Percentiles rank a stretch among this genome's conserved stretches.
These are phyloP conservation scores for Debaryomyces maramus DNA, from an alignment of 805 yeast genomes.

Conservation along the genomic window DNA sequence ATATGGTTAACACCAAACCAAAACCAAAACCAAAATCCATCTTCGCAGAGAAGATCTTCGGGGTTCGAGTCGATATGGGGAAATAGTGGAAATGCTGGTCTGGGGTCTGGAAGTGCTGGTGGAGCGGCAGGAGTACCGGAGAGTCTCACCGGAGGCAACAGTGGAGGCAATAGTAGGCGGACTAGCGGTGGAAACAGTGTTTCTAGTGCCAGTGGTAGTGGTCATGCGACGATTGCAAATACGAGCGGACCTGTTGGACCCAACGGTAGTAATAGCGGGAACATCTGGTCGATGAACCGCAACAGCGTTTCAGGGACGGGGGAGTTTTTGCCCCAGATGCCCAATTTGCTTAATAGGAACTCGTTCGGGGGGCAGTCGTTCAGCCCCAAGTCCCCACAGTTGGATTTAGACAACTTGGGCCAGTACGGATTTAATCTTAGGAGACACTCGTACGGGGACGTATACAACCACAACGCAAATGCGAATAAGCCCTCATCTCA, in stretches of 20 bases:
- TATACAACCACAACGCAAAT: constrained; percentile 4
- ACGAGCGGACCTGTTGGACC: background rate
- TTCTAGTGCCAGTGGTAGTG: background rate
- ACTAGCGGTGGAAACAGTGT: background rate
- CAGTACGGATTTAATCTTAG: constrained; percentile 10
- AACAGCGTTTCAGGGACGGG: background rate
- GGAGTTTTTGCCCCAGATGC: background rate
- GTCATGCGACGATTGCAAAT: background rate
- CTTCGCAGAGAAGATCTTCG: constrained; percentile 11
- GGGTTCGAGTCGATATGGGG: constrained; percentile 20
- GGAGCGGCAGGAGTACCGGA: constrained; percentile 2
- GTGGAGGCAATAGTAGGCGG: background rate
- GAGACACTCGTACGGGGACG: constrained; percentile 14
- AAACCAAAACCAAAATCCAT: background rate
- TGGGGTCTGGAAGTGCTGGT: constrained; percentile 3
- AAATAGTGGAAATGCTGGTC: constrained; percentile 5
- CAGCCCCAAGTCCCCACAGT: constrained; percentile 6
- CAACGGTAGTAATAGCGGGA: background rate
- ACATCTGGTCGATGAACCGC: background rate
- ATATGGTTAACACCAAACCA: constrained; percentile 1
- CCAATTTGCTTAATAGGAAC: background rate
- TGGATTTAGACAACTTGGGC: constrained; percentile 1
- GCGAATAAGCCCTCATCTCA: background rate
- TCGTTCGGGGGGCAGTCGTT: constrained; percentile 3
- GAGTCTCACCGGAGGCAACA: background rate